Evolutionary conservation across 2,329 filamentous ascomycete genomes (phyloP), one percentile per base, ranked within the genome.

Genomic region (Teratosphaeria destructans): DNA sequence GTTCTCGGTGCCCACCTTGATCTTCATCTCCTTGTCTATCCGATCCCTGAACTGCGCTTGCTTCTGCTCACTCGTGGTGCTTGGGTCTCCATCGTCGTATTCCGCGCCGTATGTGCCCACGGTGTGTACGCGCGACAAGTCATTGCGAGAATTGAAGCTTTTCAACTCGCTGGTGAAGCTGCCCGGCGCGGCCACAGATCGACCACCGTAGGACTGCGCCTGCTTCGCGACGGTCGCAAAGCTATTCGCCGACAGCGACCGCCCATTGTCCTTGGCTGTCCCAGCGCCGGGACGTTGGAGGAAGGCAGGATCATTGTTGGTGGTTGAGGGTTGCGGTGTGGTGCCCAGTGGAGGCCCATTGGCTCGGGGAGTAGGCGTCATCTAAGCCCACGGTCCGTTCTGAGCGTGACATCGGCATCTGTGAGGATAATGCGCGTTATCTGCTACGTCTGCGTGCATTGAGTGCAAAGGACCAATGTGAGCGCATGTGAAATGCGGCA

Each of bases 1-100:
- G 72, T 99, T 99, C 78, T 99, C 94, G 60, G 93, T 96, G 23
- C 94, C 94, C 68, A 93, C 89, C 75, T 95, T 96, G 72, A 99
- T 97, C 79, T 97, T 97, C 77, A 92, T 86, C 77, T 99, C 95
- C 69, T 95, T 93, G 66, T 91, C 93, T 64, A 99, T 87, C 70
- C 87, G 84, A 67, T 96, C 92, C 69, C 88, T 86, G 63, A 96
- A 81, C 57, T 84, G 80, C 26, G 85, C 82, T 68, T 96, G 85
- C 49, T 85, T 82, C 74, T 90, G 85, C 72, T 95, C 90, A 14
- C 85, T 81, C 63, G 66, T 77, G 66, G 60, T 37, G 11, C 69
- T 70, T 32, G 84, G 82, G 57, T 85, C 86, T 39, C 35, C 55
- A 58, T 87, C 86, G 32, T 79, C 75, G 35, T 74, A 75, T 39